Base-by-base conservation (phyloP, 208 protist species). In the Wallacemonas sp. region DNA sequence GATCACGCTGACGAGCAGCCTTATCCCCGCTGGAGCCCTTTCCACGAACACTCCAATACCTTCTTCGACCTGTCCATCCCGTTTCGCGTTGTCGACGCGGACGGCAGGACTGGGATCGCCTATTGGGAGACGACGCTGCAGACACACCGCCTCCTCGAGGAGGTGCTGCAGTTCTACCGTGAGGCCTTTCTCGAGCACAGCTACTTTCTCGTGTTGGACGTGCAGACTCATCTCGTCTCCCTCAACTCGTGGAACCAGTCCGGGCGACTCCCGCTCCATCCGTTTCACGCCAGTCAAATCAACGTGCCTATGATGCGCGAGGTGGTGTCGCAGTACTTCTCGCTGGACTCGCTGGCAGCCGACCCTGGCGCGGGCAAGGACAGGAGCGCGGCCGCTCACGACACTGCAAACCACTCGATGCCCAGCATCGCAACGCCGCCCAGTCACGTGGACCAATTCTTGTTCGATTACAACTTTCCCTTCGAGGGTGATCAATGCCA, bases 231-330 rank as follows among this genome's bases (percentile, higher is more conserved):
- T 36, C 11, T 80, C 38, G 61, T 86, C 0, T 52, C 81, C 5
- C 26, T 73, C 8, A 77, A 81, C 72, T 80, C 76, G 54, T 86
- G 80, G 74, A 75, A 72, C 33, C 80, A 81, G 52, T 68, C 60
- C 14, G 3, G n/a, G 12, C 17, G 2, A 16, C 34, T 24, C 27
- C n/a, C 4, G 17, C 21, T 36, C 4, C 27, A 49, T 26, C 44
- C 44, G 9, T 67, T 79, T 24, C 19, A 27, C 16, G 23, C 64
- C 4, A 5, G 26, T 0, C 46, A 46, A 5, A 57, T 79, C 27
- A 65, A 32, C 0, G 23, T 66, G 12, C 68, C 73, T 0, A 47
- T 79, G 17, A 71, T 71, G 61, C 32, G 21, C 11, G 64, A 61
- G 1, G 49, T 52, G 9, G 34, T 62, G 33, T 23, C 5, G 17